Percentiles rank a stretch among this genome's conserved stretches.
Conservation (phyloP, 2,329 filamentous ascomycete genomes). For the Aureobasidium lini region DNA sequence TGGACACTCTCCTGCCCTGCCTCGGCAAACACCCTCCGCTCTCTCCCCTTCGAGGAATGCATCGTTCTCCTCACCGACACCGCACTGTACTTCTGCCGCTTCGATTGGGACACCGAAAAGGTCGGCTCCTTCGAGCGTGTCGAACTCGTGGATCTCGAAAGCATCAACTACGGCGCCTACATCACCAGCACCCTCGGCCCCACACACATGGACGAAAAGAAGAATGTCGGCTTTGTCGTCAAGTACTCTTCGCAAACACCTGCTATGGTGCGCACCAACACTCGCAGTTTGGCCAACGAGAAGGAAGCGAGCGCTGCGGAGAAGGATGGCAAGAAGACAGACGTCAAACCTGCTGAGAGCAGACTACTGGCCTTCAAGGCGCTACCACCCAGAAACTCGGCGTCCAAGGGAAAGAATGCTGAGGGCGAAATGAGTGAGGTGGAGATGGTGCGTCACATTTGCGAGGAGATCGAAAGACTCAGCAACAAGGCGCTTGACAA, state of each 20-base stretch:
- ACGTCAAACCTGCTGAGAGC: constrained; percentile 13
- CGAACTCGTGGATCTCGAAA: constrained; percentile 63
- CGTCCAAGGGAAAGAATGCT: constrained; percentile 21
- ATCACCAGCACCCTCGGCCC: constrained; percentile 80
- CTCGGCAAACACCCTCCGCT: constrained; percentile 57
- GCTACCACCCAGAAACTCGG: constrained; percentile 41
- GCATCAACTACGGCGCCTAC: constrained; percentile 75
- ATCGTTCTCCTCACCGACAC: constrained; percentile 79
- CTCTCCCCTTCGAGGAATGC: constrained; percentile 74
- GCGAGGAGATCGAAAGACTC: constrained; percentile 67
- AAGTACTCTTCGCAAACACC: constrained; percentile 64
- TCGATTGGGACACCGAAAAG: constrained; percentile 94
- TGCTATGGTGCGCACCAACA: constrained; percentile 74
- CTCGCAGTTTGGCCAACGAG: constrained; percentile 60
- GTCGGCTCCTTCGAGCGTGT: constrained; percentile 87
- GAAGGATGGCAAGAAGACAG: constrained; percentile 28
- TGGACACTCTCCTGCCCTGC: constrained; percentile 82
- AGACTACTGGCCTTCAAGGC: constrained; percentile 50
- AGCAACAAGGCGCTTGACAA: constrained; percentile 32
- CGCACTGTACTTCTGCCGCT: constrained; percentile 80
- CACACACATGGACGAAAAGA: constrained; percentile 62
- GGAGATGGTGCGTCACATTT: constrained; percentile 57
- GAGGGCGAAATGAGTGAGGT: constrained; percentile 36
- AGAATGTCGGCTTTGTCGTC: constrained; percentile 78
- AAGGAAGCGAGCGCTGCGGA: constrained; percentile 35